Base-by-base conservation (phyloP, 2,329 filamentous ascomycete genomes). In the Talaromyces marneffei region DNA sequence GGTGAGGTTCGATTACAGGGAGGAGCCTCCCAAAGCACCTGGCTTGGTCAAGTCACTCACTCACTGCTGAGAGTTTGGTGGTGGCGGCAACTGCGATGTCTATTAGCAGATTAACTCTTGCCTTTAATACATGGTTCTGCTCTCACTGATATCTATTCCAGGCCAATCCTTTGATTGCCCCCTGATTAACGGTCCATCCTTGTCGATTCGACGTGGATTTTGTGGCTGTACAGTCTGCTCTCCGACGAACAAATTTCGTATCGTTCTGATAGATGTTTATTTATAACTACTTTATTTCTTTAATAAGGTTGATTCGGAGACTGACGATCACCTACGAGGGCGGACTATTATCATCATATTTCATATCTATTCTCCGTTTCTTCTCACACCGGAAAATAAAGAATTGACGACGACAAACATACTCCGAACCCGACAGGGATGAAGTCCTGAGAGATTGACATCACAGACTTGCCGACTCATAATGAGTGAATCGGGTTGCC, bases 51-150 rank as follows among this genome's bases (percentile, higher is more conserved):
- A 16, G 25, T 52, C 29, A 16, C 44, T 52, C 29, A 52, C 29
- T 52, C 29, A 9, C n/a, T 52, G 27, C 29, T 20, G 33, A n/a
- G n/a, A n/a, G 14, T 35, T 35, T 35, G 29, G 48, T 35, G 48
- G 60, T 59, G 60, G 60, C 50, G 56, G 56, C 60, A 50, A 27
- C 31, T 18, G 40, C 8, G 25, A 31, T 29, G 39, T 53, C 25
- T 29, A 60, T 54, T 40, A 25, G 25, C 35, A 25, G 16, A 40
- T 37, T 59, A 20, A 39, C 14, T 39, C 33, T 55, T 39, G 33
- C 33, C 2, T 39, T 44, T 40, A 35, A 25, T 18, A 29, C 20
- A 27, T 55, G 52, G 52, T 27, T 40, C 52, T 40, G 29, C 20
- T 40, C 29, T 35, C 20, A 20, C 27, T 50, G 35, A 5, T 23